Percentiles rank a stretch among this genome's conserved stretches.
Conservation (phyloP, 2,329 filamentous ascomycete genomes). For the Rhynchosporium agropyri region DNA sequence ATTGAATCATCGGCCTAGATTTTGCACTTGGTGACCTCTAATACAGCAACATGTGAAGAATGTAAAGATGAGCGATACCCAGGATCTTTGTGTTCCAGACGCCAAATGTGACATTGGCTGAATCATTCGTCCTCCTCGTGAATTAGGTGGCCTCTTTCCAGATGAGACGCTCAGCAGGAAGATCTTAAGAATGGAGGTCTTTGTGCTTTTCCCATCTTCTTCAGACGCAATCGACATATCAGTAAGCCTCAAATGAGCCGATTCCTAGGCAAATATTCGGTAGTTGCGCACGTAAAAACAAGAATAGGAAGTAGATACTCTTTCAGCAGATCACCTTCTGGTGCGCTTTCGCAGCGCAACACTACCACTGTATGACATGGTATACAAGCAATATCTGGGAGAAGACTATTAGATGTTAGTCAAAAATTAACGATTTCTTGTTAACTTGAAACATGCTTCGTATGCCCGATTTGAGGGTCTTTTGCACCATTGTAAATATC, state of each 20-base stretch:
- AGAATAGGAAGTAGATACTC: constrained; percentile 27
- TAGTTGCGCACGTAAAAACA: background rate
- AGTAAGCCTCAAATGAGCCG: constrained; percentile 39
- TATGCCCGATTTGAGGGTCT: constrained; percentile 36
- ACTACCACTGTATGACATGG: constrained; percentile 37
- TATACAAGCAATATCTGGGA: constrained; percentile 40
- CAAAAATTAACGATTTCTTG: background rate
- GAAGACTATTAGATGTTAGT: constrained; percentile 29
- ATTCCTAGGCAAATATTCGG: constrained; percentile 28
- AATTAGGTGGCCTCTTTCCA: constrained; percentile 13
- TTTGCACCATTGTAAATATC: constrained; percentile 31
- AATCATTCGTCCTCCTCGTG: constrained; percentile 22
- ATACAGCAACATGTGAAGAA: background rate
- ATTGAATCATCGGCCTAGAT: constrained; percentile 37
- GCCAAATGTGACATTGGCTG: constrained; percentile 21
- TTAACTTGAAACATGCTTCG: constrained; percentile 26
- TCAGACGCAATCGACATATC: constrained; percentile 36
- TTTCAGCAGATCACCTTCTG: constrained; percentile 38
- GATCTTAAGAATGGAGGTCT: constrained; percentile 30
- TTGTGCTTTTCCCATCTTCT: constrained; percentile 30
- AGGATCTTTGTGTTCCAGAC: too few relatives aligned
- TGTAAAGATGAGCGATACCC: too few relatives aligned
- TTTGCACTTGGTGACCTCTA: constrained; percentile 31
- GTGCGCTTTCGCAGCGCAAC: constrained; percentile 39
- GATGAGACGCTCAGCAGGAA: constrained; percentile 28